Evolutionary conservation across 805 yeast species (phyloP).

Genomic region (Candida pseudoglaebosa): DNA sequence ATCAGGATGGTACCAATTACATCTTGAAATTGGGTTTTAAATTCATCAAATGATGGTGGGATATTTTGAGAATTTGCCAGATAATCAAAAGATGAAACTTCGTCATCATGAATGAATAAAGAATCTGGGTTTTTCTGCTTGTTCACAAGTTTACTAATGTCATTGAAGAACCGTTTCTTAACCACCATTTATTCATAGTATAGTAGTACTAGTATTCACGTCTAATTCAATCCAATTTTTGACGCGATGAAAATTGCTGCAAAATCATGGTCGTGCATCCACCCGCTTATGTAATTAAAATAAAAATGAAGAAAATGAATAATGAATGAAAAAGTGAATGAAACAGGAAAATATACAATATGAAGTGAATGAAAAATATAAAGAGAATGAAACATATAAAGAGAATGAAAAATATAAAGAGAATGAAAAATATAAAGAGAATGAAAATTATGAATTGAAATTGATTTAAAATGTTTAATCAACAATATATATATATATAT

Average conservation of each 20-base stretch:
- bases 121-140: slow-evolving; percentile 2
- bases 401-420: too few species aligned
- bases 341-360: too few species aligned
- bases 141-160: slow-evolving; percentile 1
- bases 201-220: not conserved
- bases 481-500: too few species aligned
- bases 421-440: too few species aligned
- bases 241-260: not conserved
- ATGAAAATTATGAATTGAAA: too few species aligned
- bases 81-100: slow-evolving; percentile 1
- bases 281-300: too few species aligned
- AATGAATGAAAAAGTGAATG: too few species aligned
- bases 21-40: slow-evolving; percentile 1
- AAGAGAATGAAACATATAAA: too few species aligned
- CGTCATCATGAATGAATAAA: slow-evolving; percentile 9
- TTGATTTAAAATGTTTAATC: too few species aligned
- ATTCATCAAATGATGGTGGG: not conserved
- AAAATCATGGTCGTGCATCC: too few species aligned
- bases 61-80: not conserved
- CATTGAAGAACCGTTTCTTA: slow-evolving; percentile 6
- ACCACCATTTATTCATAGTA: slow-evolving; percentile 4
- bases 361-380: too few species aligned
- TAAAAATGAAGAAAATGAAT: too few species aligned
- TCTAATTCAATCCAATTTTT: not conserved
- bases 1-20: slow-evolving; percentile 6